A percentile compares a stretch with the other conserved stretches of the same genome.
Conservation (phyloP, 192 early-diverging fungal genomes). For the Haplosporangium gracile region DNA sequence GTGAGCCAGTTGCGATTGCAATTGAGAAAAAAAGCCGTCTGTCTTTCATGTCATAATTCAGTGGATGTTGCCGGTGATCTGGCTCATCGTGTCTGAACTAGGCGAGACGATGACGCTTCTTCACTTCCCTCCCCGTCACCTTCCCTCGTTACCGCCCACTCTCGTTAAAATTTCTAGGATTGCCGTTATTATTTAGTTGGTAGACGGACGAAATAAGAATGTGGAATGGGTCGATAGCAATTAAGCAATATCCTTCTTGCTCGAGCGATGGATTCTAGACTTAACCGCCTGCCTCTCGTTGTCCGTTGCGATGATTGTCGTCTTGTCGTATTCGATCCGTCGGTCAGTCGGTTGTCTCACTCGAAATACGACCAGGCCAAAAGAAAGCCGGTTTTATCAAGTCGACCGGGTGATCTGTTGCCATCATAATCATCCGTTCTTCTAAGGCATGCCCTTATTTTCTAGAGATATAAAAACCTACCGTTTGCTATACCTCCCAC, state of each 20-base stretch:
- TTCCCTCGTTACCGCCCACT: neutral
- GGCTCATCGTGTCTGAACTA: neutral
- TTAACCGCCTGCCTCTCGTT: conserved; percentile 2
- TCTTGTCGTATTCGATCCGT: neutral
- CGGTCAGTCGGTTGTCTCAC: conserved; percentile 12
- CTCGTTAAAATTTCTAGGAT: neutral
- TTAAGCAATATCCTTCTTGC: neutral
- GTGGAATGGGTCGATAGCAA: conserved; percentile 5
- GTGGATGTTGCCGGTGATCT: neutral
- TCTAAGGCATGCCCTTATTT: neutral
- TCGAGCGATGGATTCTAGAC: conserved; percentile 25
- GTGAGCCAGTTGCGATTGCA: neutral
- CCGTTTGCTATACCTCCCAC: too few species aligned
- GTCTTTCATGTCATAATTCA: neutral
- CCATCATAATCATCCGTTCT: neutral
- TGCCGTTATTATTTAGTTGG: neutral
- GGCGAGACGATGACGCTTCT: neutral
- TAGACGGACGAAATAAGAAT: conserved; percentile 14
- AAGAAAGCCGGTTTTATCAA: neutral
- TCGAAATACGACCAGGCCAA: conserved; percentile 22
- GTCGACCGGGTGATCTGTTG: neutral
- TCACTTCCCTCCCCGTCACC: neutral
- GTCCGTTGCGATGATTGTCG: neutral
- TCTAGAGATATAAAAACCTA: neutral
- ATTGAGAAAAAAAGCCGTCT: neutral